Conservation (phyloP, 1,139 yeast genomes). For the Scheffersomyces parashehatae region DNA sequence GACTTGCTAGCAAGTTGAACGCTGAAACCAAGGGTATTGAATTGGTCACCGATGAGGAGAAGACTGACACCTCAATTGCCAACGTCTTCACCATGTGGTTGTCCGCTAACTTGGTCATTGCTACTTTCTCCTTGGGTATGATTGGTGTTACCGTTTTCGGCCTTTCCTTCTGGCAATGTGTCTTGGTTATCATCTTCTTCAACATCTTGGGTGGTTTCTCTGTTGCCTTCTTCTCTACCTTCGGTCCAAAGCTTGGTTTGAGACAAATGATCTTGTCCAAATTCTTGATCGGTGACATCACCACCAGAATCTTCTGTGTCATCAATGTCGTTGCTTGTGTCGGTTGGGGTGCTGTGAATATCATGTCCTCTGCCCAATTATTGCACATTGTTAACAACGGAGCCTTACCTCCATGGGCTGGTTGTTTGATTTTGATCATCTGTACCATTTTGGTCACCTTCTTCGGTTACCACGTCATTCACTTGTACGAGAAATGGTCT, state of each 20-base stretch:
- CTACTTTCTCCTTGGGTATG: conserved; percentile 80
- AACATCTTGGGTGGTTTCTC: conserved; percentile 69
- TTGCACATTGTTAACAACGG: conserved; percentile 73
- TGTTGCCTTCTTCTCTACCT: conserved; percentile 79
- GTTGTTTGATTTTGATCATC: conserved; percentile 70
- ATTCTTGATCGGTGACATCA: conserved; percentile 72
- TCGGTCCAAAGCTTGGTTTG: conserved; percentile 83
- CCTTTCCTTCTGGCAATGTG: conserved; percentile 66
- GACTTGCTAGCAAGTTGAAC: conserved; percentile 36
- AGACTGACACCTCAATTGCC: conserved; percentile 59
- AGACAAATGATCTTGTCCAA: conserved; percentile 86
- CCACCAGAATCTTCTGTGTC: conserved; percentile 75
- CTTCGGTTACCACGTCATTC: conserved; percentile 84
- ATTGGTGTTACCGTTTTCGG: conserved; percentile 63
- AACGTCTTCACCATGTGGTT: conserved; percentile 90
- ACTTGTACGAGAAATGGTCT: conserved; percentile 77
- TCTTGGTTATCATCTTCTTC: conserved; percentile 68
- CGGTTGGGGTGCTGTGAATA: conserved; percentile 95
- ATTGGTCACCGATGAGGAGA: conserved; percentile 65
- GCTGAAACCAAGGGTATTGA: conserved; percentile 75
- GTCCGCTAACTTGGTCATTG: conserved; percentile 86
- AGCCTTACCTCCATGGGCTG: conserved; percentile 87
- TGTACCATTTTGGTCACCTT: conserved; percentile 76
- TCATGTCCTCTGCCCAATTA: conserved; percentile 86
- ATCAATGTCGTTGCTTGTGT: conserved; percentile 84